Percentiles rank a stretch among this genome's conserved stretches.
Conservation (phyloP, 768 basidiomycete species). For the Mycena rosella region DNA sequence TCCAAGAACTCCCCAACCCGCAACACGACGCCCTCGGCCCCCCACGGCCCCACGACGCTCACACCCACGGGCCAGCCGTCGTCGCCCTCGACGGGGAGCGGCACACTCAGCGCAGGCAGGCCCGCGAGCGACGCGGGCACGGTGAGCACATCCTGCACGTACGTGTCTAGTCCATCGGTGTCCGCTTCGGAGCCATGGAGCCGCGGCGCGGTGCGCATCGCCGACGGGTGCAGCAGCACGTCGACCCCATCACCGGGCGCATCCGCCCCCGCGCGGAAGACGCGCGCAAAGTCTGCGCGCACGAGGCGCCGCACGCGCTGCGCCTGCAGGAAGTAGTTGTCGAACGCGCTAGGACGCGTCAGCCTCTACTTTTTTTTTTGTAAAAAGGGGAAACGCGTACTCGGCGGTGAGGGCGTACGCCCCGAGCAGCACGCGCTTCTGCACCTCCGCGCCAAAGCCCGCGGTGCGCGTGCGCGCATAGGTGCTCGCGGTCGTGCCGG, state of each 20-base stretch:
- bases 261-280: slow-evolving; percentile 71
- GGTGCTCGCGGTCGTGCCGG: slow-evolving; percentile 63
- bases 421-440: slow-evolving; percentile 88
- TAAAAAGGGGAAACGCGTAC: slow-evolving; percentile 59
- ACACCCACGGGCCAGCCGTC: slow-evolving; percentile 85
- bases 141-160: slow-evolving; percentile 93
- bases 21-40: slow-evolving; percentile 73
- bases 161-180: slow-evolving; percentile 61
- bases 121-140: slow-evolving; percentile 94
- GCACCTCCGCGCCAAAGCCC: slow-evolving; percentile 88
- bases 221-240: slow-evolving; percentile 87
- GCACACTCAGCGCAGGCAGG: slow-evolving; percentile 84
- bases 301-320: slow-evolving; percentile 82
- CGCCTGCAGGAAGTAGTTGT: slow-evolving; percentile 97
- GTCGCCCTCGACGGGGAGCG: slow-evolving; percentile 58
- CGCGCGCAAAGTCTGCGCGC: slow-evolving; percentile 76
- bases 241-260: slow-evolving; percentile 66
- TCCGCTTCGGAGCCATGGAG: slow-evolving; percentile 48
- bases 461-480: slow-evolving; percentile 77
- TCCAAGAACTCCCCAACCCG: slow-evolving; percentile 65
- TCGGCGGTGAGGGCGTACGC: slow-evolving; percentile 93
- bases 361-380: too few relatives aligned
- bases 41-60: slow-evolving; percentile 92
- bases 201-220: slow-evolving; percentile 85
- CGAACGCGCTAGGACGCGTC: too few relatives aligned